Evolutionary conservation across 2,329 filamentous ascomycete species (phyloP).

Genomic region (Fusarium sp.): DNA sequence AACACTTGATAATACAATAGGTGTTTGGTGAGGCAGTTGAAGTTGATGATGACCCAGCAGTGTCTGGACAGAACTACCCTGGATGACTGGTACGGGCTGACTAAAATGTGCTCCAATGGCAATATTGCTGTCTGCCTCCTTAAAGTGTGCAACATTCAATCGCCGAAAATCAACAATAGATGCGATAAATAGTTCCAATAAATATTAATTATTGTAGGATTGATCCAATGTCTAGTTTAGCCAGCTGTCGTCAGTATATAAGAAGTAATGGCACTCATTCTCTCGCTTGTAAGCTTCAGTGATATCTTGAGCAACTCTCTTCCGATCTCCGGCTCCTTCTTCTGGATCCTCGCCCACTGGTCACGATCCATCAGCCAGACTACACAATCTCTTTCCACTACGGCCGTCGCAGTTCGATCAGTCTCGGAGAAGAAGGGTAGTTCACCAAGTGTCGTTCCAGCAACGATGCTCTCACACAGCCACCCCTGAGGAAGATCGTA

Average conservation of each 20-base stretch:
- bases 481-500: conserved; percentile 91
- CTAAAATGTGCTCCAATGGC: conserved; percentile 16
- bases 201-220: conserved; percentile 5
- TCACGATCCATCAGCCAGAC: conserved; percentile 82
- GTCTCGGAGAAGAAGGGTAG: conserved; percentile 96
- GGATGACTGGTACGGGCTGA: conserved; percentile 15
- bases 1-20: neutral
- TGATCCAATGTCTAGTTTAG: conserved; percentile 37
- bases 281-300: conserved; percentile 93
- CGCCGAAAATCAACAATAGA: neutral
- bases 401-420: conserved; percentile 84
- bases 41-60: conserved; percentile 2
- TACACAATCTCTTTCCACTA: conserved; percentile 83
- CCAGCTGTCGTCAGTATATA: conserved; percentile 64
- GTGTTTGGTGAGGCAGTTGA: neutral
- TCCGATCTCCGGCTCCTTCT: conserved; percentile 79
- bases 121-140: neutral
- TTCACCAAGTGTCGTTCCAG: conserved; percentile 95
- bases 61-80: neutral
- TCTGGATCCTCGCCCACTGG: conserved; percentile 79
- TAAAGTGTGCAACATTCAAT: neutral
- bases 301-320: conserved; percentile 86
- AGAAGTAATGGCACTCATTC: conserved; percentile 79
- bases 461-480: conserved; percentile 91
- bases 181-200: neutral